A percentile compares a stretch with the other conserved stretches of the same genome.
Conservation (phyloP, 371 early-diverging fungal genomes). For the Massospora cicadina region DNA sequence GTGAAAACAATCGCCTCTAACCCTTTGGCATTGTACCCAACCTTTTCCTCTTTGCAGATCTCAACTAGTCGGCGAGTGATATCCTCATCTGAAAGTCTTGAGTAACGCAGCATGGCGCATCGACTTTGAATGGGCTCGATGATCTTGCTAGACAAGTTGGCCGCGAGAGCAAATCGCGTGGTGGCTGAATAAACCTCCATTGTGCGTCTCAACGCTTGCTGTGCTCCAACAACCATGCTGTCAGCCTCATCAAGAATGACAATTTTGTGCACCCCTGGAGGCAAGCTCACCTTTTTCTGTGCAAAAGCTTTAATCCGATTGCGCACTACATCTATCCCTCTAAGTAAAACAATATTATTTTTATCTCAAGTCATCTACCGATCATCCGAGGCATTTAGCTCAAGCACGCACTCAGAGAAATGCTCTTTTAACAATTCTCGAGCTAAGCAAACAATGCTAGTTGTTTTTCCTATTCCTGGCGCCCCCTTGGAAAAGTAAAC, state of each 20-base stretch:
- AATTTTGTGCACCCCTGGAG: conserved; percentile 83
- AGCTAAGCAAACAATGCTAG: conserved; percentile 84
- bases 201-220: conserved; percentile 92
- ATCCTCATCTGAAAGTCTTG: conserved; percentile 55
- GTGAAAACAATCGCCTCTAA: conserved; percentile 87
- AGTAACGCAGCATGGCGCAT: conserved; percentile 88
- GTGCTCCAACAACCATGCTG: conserved; percentile 85
- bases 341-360: conserved; percentile 13
- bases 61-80: conserved; percentile 58
- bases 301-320: conserved; percentile 97
- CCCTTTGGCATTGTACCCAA: conserved; percentile 66
- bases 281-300: conserved; percentile 86
- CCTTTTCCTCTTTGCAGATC: conserved; percentile 69
- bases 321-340: conserved; percentile 97
- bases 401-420: conserved; percentile 78
- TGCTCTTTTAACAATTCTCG: conserved; percentile 63
- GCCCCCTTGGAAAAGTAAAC: conserved; percentile 38
- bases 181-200: conserved; percentile 94
- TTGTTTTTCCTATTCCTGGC: conserved; percentile 99
- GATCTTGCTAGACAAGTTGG: conserved; percentile 93
- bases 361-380: conserved; percentile 29
- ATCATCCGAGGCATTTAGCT: conserved; percentile 98
- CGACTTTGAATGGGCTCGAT: conserved; percentile 99
- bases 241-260: conserved; percentile 98
- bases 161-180: conserved; percentile 95